Evolutionary conservation across 2,329 filamentous ascomycete genomes (phyloP), one percentile per base, ranked within the genome.

Genomic region (Blastomyces emzantsi): DNA sequence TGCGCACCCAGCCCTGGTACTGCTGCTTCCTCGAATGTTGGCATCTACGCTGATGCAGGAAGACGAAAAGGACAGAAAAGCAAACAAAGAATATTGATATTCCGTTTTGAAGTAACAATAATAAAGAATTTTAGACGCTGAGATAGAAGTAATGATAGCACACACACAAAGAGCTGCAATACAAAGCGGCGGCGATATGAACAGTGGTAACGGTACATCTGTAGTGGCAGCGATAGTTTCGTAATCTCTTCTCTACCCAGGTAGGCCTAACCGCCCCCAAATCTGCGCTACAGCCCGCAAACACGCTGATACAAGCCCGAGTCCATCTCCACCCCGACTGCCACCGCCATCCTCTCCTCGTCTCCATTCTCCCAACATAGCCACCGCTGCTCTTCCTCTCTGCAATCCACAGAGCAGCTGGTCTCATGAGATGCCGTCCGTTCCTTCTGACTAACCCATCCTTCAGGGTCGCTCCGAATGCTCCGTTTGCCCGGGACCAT

Each of bases 371-470:
- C 55, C 55, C 19, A 57, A 36, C n/a, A 15, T n/a, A 13, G 25
- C 33, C 39, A 22, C 33, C 19, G n/a, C 33, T 41, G 52, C 33
- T 41, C 19, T 25, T 25, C 13, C 41, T 43, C 33, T 22, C 33
- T 41, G 55, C 30, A 36, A 41, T 22, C 11, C 25, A 28, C 22
- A 25, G 9, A 17, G 33, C n/a, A 22, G 30, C 55, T 13, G 33
- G 36, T 19, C 33, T 25, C 11, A 57, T 57, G 54, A 57, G 19
- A 57, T 57, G 55, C 19, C 33, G 5, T 41, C n/a, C 41, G 55
- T 57, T n/a, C 36, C 19, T 36, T 60, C 57, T 60, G 41, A 25
- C 43, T 60, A 22, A 33, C 19, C 57, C 36, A 33, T 60, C 41
- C 19, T 13, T 13, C 41, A 33, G 15, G 22, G 39, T 17, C 57